A percentile compares a stretch with the other conserved stretches of the same genome.
Evolutionary conservation across 2,329 filamentous ascomycete species (phyloP).

Genomic region (Colletotrichum endophyticum): DNA sequence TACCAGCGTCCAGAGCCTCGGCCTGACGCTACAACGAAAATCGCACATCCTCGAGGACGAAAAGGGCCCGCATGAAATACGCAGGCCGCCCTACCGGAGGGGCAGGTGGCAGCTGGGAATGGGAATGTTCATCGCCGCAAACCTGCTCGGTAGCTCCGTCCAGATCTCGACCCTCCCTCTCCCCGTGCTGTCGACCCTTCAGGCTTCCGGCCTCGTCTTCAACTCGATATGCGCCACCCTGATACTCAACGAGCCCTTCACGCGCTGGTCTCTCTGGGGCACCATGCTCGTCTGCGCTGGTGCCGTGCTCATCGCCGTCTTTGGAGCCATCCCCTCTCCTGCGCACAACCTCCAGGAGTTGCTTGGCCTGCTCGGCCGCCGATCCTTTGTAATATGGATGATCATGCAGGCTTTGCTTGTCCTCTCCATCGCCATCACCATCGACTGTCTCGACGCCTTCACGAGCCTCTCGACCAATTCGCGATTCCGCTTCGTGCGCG

Average conservation of each 20-base stretch:
- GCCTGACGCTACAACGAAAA: conserved; percentile 94
- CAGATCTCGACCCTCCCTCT: conserved; percentile 96
- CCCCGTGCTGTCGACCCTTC: conserved; percentile 91
- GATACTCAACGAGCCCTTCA: conserved; percentile 92
- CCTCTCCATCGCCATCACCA: conserved; percentile 66
- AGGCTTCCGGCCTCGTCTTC: conserved; percentile 96
- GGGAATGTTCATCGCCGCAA: conserved; percentile 95
- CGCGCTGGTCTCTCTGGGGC: conserved; percentile 87
- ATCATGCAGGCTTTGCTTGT: conserved; percentile 77
- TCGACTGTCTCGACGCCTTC: conserved; percentile 59
- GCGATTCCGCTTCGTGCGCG: conserved; percentile 76
- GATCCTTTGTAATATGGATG: conserved; percentile 89
- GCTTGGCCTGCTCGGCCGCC: conserved; percentile 73
- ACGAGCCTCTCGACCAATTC: conserved; percentile 63
- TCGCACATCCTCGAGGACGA: conserved; percentile 98
- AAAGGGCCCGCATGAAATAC: conserved; percentile 78
- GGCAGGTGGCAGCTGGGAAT: conserved; percentile 97
- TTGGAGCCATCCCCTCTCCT: conserved; percentile 92
- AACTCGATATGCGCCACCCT: conserved; percentile 97
- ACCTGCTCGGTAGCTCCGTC: conserved; percentile 92
- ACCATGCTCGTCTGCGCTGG: conserved; percentile 87
- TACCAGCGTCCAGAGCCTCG: conserved; percentile 92
- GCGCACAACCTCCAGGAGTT: conserved; percentile 88
- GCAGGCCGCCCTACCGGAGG: conserved; percentile 86
- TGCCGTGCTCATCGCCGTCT: conserved; percentile 90